A percentile compares a stretch with the other conserved stretches of the same genome.
Conservation (phyloP, 2,329 filamentous ascomycete genomes). For the Penicillium sp. region DNA sequence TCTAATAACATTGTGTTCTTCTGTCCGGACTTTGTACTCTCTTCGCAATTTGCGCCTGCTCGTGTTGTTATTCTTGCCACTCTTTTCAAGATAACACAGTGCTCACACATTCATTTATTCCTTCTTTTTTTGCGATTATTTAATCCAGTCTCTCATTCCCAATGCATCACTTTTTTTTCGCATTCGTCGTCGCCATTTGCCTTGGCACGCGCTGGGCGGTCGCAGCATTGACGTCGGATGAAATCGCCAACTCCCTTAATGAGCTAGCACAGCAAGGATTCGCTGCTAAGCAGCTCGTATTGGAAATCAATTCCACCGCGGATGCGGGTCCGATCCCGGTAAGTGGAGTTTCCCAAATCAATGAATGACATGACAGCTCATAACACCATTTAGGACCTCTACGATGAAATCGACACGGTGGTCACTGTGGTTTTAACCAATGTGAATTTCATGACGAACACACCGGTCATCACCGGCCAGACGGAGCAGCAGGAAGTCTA, state of each 20-base stretch:
- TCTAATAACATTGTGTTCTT: too few relatives aligned
- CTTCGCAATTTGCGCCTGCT: not conserved
- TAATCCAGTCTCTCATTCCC: not conserved
- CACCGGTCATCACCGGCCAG: conserved; percentile 5
- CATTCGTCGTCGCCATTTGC: conserved; percentile 1
- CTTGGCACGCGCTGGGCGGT: not conserved
- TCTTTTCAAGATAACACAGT: conserved; percentile 2
- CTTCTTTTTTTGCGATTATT: not conserved
- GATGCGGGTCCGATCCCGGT: conserved; percentile 7
- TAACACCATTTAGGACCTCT: conserved; percentile 2
- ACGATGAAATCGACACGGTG: conserved; percentile 9
- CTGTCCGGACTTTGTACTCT: not conserved
- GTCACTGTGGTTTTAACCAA: conserved; percentile 8
- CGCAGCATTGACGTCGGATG: conserved; percentile 4
- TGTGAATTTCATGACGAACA: conserved; percentile 8
- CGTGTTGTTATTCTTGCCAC: not conserved
- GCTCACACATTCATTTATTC: not conserved
- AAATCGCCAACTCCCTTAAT: conserved; percentile 15
- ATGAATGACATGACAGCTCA: not conserved
- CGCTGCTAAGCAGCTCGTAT: conserved; percentile 11
- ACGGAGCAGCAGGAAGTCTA: conserved; percentile 10
- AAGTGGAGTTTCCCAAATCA: not conserved
- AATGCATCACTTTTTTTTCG: not conserved
- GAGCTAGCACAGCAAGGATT: conserved; percentile 14
- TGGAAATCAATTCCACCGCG: conserved; percentile 7